Percentiles rank a stretch among this genome's conserved stretches.
These are phyloP conservation scores for Coniella lustricola DNA, from an alignment of 2,329 filamentous ascomycete genomes.

Conservation along the genomic window DNA sequence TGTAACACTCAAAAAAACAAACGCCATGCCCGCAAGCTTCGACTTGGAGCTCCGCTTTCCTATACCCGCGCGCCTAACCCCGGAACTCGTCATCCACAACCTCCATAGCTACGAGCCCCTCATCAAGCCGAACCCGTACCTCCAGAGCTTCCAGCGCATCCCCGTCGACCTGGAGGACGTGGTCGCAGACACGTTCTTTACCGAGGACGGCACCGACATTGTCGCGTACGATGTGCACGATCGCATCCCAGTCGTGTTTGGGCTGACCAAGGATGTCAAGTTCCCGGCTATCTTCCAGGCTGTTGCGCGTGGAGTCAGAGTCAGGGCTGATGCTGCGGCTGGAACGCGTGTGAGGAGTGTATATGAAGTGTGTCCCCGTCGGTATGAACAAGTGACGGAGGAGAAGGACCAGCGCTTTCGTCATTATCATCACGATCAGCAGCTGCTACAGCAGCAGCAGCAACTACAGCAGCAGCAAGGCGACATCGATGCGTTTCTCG, in stretches of 20 bases:
- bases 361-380: constrained; percentile 23
- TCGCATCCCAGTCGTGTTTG: constrained; percentile 30
- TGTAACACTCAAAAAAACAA: too few species aligned
- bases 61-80: constrained; percentile 33
- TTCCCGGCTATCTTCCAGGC: constrained; percentile 39
- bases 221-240: constrained; percentile 26
- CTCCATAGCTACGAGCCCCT: constrained; percentile 21
- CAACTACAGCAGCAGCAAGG: too few species aligned
- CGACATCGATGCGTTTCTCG: not conserved
- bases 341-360: constrained; percentile 37
- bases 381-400: too few species aligned
- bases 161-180: constrained; percentile 14
- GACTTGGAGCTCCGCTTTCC: constrained; percentile 33
- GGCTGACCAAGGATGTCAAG: constrained; percentile 28
- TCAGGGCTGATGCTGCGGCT: constrained; percentile 34
- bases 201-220: constrained; percentile 11
- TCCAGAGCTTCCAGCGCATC: constrained; percentile 7
- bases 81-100: constrained; percentile 29
- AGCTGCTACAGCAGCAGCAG: too few species aligned
- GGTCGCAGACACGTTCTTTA: constrained; percentile 16
- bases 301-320: constrained; percentile 34
- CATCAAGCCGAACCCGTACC: constrained; percentile 15
- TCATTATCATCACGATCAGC: too few species aligned
- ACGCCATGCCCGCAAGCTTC: constrained; percentile 27
- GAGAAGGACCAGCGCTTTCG: too few species aligned